A percentile compares a stretch with the other conserved stretches of the same genome.
These are phyloP conservation scores for Volvox carteri DNA, from an alignment of 163 green algal species.

Conservation along the genomic window DNA sequence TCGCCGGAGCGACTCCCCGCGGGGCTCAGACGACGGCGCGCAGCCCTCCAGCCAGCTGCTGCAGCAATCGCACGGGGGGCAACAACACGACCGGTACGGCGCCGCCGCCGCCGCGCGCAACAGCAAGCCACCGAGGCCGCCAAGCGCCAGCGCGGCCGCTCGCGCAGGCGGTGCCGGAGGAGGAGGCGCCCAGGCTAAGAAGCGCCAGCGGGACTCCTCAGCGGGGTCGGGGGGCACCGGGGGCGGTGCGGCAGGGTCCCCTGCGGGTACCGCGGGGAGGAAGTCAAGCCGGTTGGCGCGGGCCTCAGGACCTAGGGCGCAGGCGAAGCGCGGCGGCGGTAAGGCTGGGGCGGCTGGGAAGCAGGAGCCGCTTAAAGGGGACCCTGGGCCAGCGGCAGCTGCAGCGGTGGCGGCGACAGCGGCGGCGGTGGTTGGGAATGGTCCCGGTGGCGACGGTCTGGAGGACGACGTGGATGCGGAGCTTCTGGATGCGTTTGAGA, in stretches of 20 bases:
- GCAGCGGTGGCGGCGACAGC: background rate
- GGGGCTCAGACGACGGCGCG: background rate
- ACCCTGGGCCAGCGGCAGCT: background rate
- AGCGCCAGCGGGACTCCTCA: background rate
- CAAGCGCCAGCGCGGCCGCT: background rate
- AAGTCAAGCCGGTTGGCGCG: slow-evolving; percentile 19
- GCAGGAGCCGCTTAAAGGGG: background rate
- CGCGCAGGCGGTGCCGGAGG: background rate
- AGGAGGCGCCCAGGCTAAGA: slow-evolving; percentile 17
- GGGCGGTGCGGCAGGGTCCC: background rate
- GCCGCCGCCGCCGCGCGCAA: background rate
- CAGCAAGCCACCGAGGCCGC: slow-evolving; percentile 30
- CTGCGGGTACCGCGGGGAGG: background rate
- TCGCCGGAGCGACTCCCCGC: background rate
- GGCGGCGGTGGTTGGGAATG: background rate
- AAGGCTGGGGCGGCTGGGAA: background rate
- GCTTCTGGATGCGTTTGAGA: slow-evolving; percentile 42
- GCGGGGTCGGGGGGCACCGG: background rate
- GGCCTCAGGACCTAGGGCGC: background rate
- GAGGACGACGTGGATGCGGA: slow-evolving; percentile 49
- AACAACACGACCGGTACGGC: slow-evolving; percentile 10
- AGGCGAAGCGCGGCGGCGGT: background rate
- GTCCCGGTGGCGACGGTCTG: background rate
- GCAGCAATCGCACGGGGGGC: background rate
- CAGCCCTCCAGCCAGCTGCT: background rate